A percentile compares a stretch with the other conserved stretches of the same genome.
These are phyloP conservation scores for Fusarium sp. DNA, from an alignment of 2,329 filamentous ascomycete genomes.

Conservation along the genomic window DNA sequence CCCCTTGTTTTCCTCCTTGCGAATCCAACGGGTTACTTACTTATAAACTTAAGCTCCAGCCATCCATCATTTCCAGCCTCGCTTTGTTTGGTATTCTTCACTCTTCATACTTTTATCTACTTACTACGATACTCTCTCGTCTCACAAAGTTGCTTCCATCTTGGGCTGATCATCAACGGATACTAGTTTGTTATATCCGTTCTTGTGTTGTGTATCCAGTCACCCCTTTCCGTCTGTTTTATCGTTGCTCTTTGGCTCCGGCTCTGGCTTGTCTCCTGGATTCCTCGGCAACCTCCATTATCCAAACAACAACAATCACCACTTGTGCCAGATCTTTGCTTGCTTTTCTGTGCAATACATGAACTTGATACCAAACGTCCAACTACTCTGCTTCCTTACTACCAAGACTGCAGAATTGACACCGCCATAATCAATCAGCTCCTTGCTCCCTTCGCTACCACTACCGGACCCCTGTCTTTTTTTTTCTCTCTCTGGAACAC, in stretches of 20 bases:
- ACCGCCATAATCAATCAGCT: constrained; percentile 18
- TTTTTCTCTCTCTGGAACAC: constrained; percentile 13
- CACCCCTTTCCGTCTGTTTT: not conserved
- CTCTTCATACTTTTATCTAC: constrained; percentile 8
- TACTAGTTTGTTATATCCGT: not conserved
- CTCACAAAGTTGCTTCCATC: not conserved
- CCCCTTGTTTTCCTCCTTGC: constrained; percentile 28
- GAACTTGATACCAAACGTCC: constrained; percentile 19
- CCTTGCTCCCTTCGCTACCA: constrained; percentile 6
- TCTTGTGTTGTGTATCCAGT: not conserved
- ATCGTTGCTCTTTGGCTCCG: constrained; percentile 7
- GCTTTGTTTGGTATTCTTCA: constrained; percentile 20
- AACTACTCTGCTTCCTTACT: not conserved
- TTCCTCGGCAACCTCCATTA: constrained; percentile 16
- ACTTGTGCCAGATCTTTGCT: not conserved
- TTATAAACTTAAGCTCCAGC: constrained; percentile 40
- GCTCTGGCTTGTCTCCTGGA: constrained; percentile 9
- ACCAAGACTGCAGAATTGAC: constrained; percentile 13
- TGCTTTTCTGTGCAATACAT: constrained; percentile 6
- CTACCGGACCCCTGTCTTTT: constrained; percentile 12
- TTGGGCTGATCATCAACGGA: not conserved
- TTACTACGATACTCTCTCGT: not conserved
- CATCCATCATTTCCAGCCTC: constrained; percentile 31
- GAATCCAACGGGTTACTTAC: constrained; percentile 16
- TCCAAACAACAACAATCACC: constrained; percentile 12